Percentiles rank a stretch among this genome's conserved stretches.
Conservation (phyloP, 768 basidiomycete genomes). For the Leccinum incarnatum region DNA sequence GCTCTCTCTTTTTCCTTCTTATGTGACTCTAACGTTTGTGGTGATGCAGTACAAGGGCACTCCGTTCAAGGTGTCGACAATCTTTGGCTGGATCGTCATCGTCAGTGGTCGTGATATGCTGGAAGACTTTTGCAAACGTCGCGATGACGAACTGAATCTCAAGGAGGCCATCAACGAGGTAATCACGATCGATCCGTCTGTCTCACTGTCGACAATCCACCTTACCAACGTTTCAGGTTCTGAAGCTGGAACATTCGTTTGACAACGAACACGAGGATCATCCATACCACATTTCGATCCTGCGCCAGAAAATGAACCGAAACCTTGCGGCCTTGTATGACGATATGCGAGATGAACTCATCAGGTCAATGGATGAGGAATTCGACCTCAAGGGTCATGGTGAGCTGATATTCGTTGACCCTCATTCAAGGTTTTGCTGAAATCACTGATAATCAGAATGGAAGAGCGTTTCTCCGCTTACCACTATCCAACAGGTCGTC, state of each 20-base stretch:
- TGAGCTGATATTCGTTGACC: not conserved
- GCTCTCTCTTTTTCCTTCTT: too few relatives aligned
- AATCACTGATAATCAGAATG: slow-evolving; percentile 3
- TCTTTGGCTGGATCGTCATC: slow-evolving; percentile 40
- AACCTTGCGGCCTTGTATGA: slow-evolving; percentile 38
- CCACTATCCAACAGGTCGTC: slow-evolving; percentile 1
- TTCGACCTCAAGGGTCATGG: slow-evolving; percentile 26
- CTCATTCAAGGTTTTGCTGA: not conserved
- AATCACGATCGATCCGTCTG: not conserved
- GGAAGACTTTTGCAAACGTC: slow-evolving; percentile 41
- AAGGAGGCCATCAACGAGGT: slow-evolving; percentile 19
- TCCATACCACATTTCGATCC: slow-evolving; percentile 31
- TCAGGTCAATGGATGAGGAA: slow-evolving; percentile 37
- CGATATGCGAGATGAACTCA: slow-evolving; percentile 43
- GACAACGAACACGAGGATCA: slow-evolving; percentile 29
- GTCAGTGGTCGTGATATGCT: slow-evolving; percentile 30
- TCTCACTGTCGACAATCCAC: not conserved
- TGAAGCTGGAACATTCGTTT: slow-evolving; percentile 39
- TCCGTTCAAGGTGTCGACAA: slow-evolving; percentile 17
- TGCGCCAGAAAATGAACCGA: slow-evolving; percentile 34
- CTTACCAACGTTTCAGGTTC: slow-evolving; percentile 23
- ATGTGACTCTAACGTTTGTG: too few relatives aligned
- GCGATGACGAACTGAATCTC: slow-evolving; percentile 39
- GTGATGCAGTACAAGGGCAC: too few relatives aligned
- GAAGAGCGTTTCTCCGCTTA: slow-evolving; percentile 7